phyloP scores from a whole-genome alignment of 495 filamentous ascomycete genomes.

The Aspergillus ostianus region DNA sequence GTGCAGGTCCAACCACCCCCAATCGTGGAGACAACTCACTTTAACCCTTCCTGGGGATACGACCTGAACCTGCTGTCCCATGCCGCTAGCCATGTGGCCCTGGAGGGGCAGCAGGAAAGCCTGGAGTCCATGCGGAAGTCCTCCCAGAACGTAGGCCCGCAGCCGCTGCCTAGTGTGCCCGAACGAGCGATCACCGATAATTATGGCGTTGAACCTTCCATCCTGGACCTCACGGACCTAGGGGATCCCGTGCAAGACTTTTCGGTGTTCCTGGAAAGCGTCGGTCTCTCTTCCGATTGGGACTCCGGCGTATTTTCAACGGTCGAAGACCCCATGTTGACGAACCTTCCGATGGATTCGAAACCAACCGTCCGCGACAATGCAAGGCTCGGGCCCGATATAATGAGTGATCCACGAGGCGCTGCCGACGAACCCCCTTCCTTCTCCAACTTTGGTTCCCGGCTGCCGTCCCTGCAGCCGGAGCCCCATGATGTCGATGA shows the following conservation, averaged over 20 bases:
- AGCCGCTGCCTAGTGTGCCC: conserved; percentile 31
- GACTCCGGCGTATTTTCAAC: conserved; percentile 49
- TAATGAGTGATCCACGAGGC: conserved; percentile 38
- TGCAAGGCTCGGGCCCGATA: conserved; percentile 36
- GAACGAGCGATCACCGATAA: conserved; percentile 46
- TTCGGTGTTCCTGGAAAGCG: conserved; percentile 49
- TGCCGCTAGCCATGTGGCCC: conserved; percentile 50
- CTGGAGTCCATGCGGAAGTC: conserved; percentile 44
- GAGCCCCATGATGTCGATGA: conserved; percentile 60
- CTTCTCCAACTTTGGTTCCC: conserved; percentile 65
- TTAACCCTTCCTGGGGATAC: conserved; percentile 52
- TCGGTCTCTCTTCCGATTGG: conserved; percentile 51
- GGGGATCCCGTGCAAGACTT: conserved; percentile 52
- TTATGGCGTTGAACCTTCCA: conserved; percentile 48
- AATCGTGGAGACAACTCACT: conserved; percentile 45
- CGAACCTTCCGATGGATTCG: conserved; percentile 36
- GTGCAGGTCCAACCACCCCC: conserved; percentile 41
- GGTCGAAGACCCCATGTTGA: conserved; percentile 44
- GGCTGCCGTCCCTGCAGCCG: conserved; percentile 65
- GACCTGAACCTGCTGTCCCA: conserved; percentile 50
- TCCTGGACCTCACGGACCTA: conserved; percentile 45
- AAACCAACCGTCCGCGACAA: conserved; percentile 36
- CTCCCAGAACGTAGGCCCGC: conserved; percentile 29
- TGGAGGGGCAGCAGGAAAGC: conserved; percentile 47
- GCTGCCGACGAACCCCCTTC: conserved; percentile 45